Evolutionary conservation across 2,329 filamentous ascomycete species (phyloP), one percentile per base, ranked within the genome.

Genomic region (Epichloe scottii): DNA sequence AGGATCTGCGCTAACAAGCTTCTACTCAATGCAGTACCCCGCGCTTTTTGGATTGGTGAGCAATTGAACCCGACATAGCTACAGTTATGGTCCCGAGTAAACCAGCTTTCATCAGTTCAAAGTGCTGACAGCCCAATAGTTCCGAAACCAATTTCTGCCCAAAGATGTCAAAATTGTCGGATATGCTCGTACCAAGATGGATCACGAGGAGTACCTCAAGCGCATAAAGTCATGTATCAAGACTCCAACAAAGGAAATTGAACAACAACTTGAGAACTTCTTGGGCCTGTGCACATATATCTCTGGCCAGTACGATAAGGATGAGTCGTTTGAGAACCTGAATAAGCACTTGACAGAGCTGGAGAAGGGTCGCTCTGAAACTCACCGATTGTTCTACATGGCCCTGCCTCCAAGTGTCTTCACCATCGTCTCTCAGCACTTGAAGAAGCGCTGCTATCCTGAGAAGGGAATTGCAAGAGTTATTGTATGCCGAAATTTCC

Each of bases 151-250:
- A 72, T 98, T 97, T 76, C 87, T 98, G 48, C 93, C 83, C 62
- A 95, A 95, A 73, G 89, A 94, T 71, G 89, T 95, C 72, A 87
- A 84, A 71, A 96, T 98, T 67, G 83, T 98, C 63, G 93, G 93
- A 76, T 98, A 98, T 88, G 93, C 93, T 63, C 85, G 93, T 68
- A 98, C 93, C 62, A 96, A 96, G 78, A 98, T 98, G 93, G 90
- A 97, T 74, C 89, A 91, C 64, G 84, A 89, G 57, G 93, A 98
- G 71, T 97, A 87, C 75, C 79, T 97, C 66, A 87, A 85, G 73
- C 82, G 93, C 60, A 89, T 98, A 71, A 91, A 87, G 73, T 95
- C 89, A 54, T 94, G 96, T 75, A 98, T 98, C 76, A 97, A 98
- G 81, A 93, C 90, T 15, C 93, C 93, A 15, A 96, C 91, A 60